Base-by-base conservation (phyloP, 805 yeast genomes). In the Alloascoidea africana region DNA sequence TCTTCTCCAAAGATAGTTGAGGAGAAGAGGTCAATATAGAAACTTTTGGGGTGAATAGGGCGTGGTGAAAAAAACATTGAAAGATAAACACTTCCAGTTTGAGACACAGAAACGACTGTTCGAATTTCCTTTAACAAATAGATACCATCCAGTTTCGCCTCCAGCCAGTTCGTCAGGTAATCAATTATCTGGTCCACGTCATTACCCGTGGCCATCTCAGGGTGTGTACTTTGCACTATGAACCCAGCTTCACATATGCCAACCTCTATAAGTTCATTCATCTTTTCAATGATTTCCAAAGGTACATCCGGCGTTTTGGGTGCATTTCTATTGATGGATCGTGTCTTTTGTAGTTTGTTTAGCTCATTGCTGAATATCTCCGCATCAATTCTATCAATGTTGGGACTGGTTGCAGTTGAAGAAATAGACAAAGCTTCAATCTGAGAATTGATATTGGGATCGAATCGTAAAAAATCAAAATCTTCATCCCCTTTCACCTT, bases 231-330 rank as follows among this genome's bases (percentile, higher is more conserved):
- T 23, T 23, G 8, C 8, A 23, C 30, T 8, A 23, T n/a, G n/a
- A 23, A 23, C n/a, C 13, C 30, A 8, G 30, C 30, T n/a, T 23
- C 30, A 23, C 30, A 23, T 8, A 23, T 23, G 13, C 30, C 30
- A 23, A 23, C n/a, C 8, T 8, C 8, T 8, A 8, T 8, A 23
- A 23, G 30, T 8, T 23, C 30, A 23, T 23, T 8, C 30, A 23
- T 23, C 30, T 23, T n/a, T 8, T 23, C 30, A 8, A 23, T 8
- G 8, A 23, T 8, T 23, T 23, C 30, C 8, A 8, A n/a, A 23
- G 30, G 30, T 23, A 23, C 30, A 23, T 23, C 30, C 8, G 30
- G 30, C 30, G 30, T 8, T 23, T 23, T 23, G n/a, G n/a, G n/a
- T n/a, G n/a, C n/a, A n/a, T n/a, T n/a, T n/a, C n/a, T n/a, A n/a